A percentile compares a stretch with the other conserved stretches of the same genome.
phyloP scores from a whole-genome alignment of 805 yeast genomes.

The Blastobotrys terrestris region DNA sequence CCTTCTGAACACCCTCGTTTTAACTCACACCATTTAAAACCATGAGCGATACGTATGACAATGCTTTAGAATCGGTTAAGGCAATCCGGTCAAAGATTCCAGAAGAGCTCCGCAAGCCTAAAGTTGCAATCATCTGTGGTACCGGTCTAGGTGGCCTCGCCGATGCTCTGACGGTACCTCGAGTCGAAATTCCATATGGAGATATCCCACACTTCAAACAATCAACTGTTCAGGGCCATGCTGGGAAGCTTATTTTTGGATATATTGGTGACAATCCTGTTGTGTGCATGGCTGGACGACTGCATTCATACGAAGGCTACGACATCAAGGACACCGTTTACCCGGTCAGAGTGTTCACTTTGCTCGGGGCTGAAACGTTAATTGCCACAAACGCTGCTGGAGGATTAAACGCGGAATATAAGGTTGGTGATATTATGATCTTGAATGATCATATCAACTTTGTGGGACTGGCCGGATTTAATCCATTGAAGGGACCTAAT shows the following conservation, averaged over 20 bases:
- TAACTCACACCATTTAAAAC: neutral
- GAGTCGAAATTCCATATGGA: constrained; percentile 50
- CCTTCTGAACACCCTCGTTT: neutral
- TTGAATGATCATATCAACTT: constrained; percentile 82
- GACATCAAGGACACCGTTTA: constrained; percentile 74
- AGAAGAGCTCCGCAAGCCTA: constrained; percentile 38
- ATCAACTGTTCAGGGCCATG: constrained; percentile 84
- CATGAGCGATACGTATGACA: constrained; percentile 6
- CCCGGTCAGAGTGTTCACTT: constrained; percentile 71
- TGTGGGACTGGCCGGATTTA: constrained; percentile 85
- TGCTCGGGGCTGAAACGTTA: constrained; percentile 54
- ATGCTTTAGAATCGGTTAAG: constrained; percentile 14
- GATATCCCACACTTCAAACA: constrained; percentile 73
- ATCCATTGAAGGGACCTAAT: constrained; percentile 85
- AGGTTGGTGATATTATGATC: constrained; percentile 88
- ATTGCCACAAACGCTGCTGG: constrained; percentile 94
- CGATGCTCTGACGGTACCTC: constrained; percentile 36
- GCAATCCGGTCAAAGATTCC: constrained; percentile 16
- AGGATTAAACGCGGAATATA: constrained; percentile 60
- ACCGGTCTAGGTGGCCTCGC: constrained; percentile 91
- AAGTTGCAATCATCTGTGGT: constrained; percentile 81
- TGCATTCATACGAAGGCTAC: constrained; percentile 91
- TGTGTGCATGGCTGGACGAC: constrained; percentile 87
- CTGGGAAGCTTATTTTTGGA: constrained; percentile 78
- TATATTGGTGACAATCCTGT: constrained; percentile 72